Percentiles rank a stretch among this genome's conserved stretches.
Evolutionary conservation across 2,329 filamentous ascomycete species (phyloP).

Genomic region (Trichoderma harzianum): DNA sequence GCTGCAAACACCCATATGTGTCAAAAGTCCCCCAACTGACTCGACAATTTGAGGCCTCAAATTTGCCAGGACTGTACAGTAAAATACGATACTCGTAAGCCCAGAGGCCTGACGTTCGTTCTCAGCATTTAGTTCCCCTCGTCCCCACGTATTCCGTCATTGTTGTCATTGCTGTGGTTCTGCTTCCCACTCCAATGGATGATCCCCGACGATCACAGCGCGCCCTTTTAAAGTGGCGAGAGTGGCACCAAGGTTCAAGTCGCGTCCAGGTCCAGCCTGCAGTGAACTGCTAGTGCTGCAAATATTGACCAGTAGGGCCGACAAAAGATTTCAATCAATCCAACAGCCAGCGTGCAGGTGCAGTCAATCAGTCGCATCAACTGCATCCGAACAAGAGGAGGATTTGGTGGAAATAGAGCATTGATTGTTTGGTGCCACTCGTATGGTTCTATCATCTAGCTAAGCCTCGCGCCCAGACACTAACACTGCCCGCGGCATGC

Average conservation of each 20-base stretch:
- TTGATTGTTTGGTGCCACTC: background rate
- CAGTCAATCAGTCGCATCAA: background rate
- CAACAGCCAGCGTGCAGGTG: background rate
- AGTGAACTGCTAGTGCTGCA: background rate
- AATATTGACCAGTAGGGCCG: background rate
- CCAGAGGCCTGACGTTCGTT: background rate
- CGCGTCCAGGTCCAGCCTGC: background rate
- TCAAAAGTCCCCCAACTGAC: background rate
- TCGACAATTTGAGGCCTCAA: background rate
- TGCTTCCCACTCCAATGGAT: background rate
- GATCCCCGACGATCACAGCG: background rate
- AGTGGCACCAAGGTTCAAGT: background rate
- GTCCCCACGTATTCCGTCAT: conserved; percentile 7
- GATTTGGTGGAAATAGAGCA: background rate
- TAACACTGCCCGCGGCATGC: background rate
- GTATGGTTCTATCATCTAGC: background rate
- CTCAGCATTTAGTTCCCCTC: background rate
- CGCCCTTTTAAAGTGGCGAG: background rate
- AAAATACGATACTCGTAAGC: background rate
- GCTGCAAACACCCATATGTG: background rate
- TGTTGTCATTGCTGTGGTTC: background rate
- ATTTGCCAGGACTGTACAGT: background rate
- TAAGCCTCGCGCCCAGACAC: background rate
- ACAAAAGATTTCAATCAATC: background rate
- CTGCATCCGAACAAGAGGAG: background rate